These are phyloP conservation scores for Pleurotus djamor DNA, from an alignment of 768 basidiomycete genomes.

Conservation along the genomic window DNA sequence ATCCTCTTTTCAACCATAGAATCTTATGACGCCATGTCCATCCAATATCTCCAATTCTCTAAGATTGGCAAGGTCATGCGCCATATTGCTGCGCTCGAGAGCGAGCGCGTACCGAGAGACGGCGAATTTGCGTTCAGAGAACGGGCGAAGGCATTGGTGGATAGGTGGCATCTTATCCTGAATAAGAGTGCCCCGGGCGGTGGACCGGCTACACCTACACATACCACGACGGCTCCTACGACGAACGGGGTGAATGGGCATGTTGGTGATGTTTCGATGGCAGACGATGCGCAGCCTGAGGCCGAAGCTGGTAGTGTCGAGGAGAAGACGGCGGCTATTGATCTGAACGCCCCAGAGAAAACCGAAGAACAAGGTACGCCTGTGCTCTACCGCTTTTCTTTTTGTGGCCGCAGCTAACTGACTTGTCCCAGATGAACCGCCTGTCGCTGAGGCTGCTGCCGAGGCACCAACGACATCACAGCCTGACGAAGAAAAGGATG, in stretches of 20 bases:
- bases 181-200: slow-evolving; percentile 29
- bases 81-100: slow-evolving; percentile 62
- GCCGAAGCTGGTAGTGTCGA: slow-evolving; percentile 14
- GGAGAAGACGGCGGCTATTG: slow-evolving; percentile 25
- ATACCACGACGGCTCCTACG: background rate
- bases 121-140: slow-evolving; percentile 64
- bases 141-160: slow-evolving; percentile 66
- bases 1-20: slow-evolving; percentile 76
- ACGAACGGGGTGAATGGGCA: background rate
- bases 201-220: background rate
- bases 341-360: slow-evolving; percentile 26
- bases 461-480: no score
- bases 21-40: slow-evolving; percentile 71
- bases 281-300: no score
- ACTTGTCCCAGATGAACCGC: no score
- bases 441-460: no score
- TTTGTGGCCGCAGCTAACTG: no score
- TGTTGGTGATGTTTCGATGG: slow-evolving; percentile 3
- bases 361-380: no score
- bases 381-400: no score
- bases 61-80: slow-evolving; percentile 90
- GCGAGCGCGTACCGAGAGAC: slow-evolving; percentile 62
- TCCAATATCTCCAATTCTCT: slow-evolving; percentile 79
- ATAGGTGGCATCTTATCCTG: slow-evolving; percentile 63
- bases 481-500: no score